These are phyloP conservation scores for Ettlia oleoabundans DNA, from an alignment of 139 green algal species.

Conservation along the genomic window DNA sequence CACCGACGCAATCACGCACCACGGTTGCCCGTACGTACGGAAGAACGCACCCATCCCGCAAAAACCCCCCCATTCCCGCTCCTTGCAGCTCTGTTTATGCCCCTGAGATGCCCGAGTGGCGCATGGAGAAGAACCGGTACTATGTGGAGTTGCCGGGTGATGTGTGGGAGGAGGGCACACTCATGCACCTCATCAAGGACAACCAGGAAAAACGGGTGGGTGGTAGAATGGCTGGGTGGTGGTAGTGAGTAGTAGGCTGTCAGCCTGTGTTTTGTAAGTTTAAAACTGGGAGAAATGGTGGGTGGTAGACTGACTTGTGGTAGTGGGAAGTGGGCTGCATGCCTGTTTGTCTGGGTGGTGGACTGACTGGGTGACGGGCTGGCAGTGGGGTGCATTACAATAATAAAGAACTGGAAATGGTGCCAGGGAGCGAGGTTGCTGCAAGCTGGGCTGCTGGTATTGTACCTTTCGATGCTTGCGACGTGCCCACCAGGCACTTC, in stretches of 20 bases:
- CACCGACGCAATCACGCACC: too few species aligned
- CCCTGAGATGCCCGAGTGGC: conserved; percentile 59
- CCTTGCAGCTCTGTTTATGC: conserved; percentile 49
- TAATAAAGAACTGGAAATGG: too few species aligned
- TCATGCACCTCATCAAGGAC: conserved; percentile 71
- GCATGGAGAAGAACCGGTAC: conserved; percentile 81
- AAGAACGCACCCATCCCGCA: too few species aligned
- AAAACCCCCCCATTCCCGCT: neutral
- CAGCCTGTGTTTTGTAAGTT: neutral
- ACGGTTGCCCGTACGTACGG: too few species aligned
- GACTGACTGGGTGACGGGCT: too few species aligned
- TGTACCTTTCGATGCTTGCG: too few species aligned
- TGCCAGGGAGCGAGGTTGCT: too few species aligned
- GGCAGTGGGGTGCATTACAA: neutral
- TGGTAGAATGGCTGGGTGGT: neutral
- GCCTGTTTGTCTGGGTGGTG: neutral
- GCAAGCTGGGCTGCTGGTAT: too few species aligned
- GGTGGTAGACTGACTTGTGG: neutral
- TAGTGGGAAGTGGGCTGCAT: neutral
- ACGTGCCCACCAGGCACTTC: too few species aligned
- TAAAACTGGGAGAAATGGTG: neutral
- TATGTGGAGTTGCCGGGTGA: conserved; percentile 79
- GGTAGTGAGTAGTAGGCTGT: neutral
- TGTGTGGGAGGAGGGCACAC: conserved; percentile 68
- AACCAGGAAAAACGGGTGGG: conserved; percentile 52